Evolutionary conservation across 176 grass and related monocot species (phyloP), one percentile per base, ranked within the genome.

Genomic region (Hordeum marinum): DNA sequence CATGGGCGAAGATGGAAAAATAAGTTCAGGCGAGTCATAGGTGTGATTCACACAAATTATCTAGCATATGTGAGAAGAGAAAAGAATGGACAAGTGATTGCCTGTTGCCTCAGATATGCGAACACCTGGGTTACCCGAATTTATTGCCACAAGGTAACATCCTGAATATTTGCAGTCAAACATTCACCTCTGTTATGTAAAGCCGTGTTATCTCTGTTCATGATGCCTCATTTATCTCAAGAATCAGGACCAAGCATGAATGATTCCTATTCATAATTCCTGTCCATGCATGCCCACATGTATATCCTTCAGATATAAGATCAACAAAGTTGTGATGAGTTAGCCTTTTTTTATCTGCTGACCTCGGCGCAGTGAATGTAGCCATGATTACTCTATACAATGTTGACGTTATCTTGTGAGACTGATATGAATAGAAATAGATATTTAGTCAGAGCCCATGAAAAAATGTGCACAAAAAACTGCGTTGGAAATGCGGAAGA

Each of bases 121-220:
- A 99, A 96, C 65, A 96, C 77, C 35, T 99, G 96, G 96, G 91
- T 99, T 65, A 91, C 91, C 57, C 78, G 90, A 82, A 99, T 99
- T 75, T 99, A 99, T 65, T 99, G 96, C 82, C 93, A 99, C 83
- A 99, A 94, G 92, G 96, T 98, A 98, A 84, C 69, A n/a, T 35
- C 29, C 17, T 83, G 39, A 75, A n/a, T 48, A 26, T 61, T n/a
- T 46, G 48, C 2, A 10, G 40, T 62, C 1, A 17, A 69, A 63
- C 29, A 18, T 69, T 81, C 24, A 18, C 50, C 26, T 66, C 17
- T 20, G 29, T 41, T 80, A 48, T n/a, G 36, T 58, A 69, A 75
- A 18, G 29, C 11, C 0, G 5, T 10, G 4, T 57, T 87, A n/a
- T 50, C 72, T 68, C 11, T 84, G 54, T 45, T 48, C 73, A 42